Base-by-base conservation (phyloP, 2,329 filamentous ascomycete genomes). In the Rhytidhysteron rufulum region DNA sequence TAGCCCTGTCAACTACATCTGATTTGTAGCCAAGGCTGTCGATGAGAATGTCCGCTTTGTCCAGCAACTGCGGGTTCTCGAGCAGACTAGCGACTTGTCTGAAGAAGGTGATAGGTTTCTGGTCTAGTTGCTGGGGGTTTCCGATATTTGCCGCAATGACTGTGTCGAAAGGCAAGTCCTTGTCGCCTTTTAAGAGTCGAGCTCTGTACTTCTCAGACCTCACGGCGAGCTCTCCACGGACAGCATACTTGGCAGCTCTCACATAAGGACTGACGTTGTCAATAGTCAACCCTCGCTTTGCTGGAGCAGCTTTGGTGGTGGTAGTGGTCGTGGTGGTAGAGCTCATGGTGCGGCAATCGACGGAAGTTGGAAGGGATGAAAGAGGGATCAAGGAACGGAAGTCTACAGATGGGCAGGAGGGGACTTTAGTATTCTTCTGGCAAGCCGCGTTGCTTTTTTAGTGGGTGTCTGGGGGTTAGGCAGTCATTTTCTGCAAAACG, bases 81-180 rank as follows among this genome's bases (percentile, higher is more conserved):
- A 97, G 70, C 47, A 98, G 68, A 70, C 88, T 95, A 58, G 93
- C 79, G 20, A 98, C 93, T 72, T 98, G 91, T 55, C 93, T 84
- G 81, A 98, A 96, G 77, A 96, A 98, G 54, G 93, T 98, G 59
- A 98, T 91, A 59, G 93, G 93, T 77, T 97, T 94, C 78, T 98
- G 93, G 71, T 96, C 93, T 48, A 98, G 82, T 72, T 98, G 93
- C 71, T 98, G 93, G 4, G 93, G 93, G 74, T 98, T 98, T 62
- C 93, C 93, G 61, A 98, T 98, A 73, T 98, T 98, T 70, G 93
- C 93, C 48, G 87, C 90, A 71, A 98, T 91, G 68, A 98, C 84
- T 44, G 88, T 79, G 57, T 87, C 77, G 68, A 98, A 98, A 35
- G 93, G 91, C 37, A 97, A 76, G 59, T 69, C 62, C 55, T 78